Evolutionary conservation across 1,284 basidiomycete species (phyloP), one percentile per base, ranked within the genome.

Genomic region (Ustilago bromivora): DNA sequence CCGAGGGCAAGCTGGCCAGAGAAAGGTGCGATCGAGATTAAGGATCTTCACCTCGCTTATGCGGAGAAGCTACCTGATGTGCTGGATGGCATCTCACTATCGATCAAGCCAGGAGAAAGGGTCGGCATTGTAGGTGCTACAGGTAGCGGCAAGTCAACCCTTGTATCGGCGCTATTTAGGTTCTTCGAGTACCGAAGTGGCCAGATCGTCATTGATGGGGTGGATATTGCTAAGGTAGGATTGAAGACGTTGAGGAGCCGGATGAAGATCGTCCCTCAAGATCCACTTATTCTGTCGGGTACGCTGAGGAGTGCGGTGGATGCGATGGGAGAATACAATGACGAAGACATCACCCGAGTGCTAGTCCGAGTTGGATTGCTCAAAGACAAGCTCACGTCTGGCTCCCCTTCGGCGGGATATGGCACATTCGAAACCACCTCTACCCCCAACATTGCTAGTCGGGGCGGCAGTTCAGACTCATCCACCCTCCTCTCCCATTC

Each of bases 151-250:
- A 93, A 93, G 87, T 91, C 90, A 55, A 93, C 92, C 0, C 86
- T 95, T 11, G 88, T 94, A n/a, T 90, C 90, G 61, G 86, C 89
- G 2, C 88, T 95, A n/a, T 92, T 95, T 86, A 90, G 93, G 23
- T 91, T 91, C 53, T 89, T 92, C 49, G 91, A 93, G 82, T 85
- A 92, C 8, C 86, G 88, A 31, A 79, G 86, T 0, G 94, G 94
- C 0, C 83, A 78, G 3, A 92, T 95, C 71, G 86, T 88, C 51
- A 92, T 96, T 55, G 94, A 95, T 82, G 92, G 90, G 0, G 71
- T 89, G 28, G 89, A 93, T 82, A 84, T 87, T n/a, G 43, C 78
- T 5, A 73, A 86, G 65, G 85, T 90, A 12, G 89, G 89, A 0
- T 82, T 90, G n/a, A 71, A 82, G 41, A 84, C 83, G 49, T 67